These are phyloP conservation scores for Mycena citricolor DNA, from an alignment of 1,284 basidiomycete genomes.

Conservation along the genomic window DNA sequence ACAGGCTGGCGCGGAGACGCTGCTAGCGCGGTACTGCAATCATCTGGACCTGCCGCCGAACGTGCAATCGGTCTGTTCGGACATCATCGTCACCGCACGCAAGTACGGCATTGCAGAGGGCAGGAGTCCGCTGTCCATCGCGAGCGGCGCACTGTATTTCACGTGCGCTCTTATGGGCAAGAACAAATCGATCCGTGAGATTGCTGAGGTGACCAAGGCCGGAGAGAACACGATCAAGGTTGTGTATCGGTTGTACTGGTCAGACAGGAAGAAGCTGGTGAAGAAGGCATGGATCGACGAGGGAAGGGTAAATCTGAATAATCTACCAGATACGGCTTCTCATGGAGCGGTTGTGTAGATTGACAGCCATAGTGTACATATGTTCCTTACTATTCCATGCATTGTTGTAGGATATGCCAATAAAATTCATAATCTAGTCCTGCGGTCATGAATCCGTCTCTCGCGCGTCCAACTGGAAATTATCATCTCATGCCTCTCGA, in stretches of 20 bases:
- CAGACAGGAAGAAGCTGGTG: slow-evolving; percentile 70
- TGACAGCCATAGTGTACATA: no score
- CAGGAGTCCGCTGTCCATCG: slow-evolving; percentile 93
- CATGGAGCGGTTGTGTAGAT: no score
- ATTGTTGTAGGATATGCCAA: no score
- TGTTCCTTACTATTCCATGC: no score
- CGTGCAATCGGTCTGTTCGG: slow-evolving; percentile 80
- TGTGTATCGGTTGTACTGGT: slow-evolving; percentile 74
- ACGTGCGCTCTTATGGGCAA: slow-evolving; percentile 82
- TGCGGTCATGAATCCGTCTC: no score
- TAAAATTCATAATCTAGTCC: no score
- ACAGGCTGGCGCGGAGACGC: slow-evolving; percentile 74
- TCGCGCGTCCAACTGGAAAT: no score
- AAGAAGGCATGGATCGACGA: slow-evolving; percentile 81
- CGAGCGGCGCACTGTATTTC: slow-evolving; percentile 94
- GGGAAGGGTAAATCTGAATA: slow-evolving; percentile 64
- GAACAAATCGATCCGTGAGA: slow-evolving; percentile 77
- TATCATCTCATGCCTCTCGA: no score
- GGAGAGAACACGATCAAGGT: slow-evolving; percentile 95
- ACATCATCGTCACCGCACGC: slow-evolving; percentile 82
- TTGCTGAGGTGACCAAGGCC: slow-evolving; percentile 94
- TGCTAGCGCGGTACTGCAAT: slow-evolving; percentile 94
- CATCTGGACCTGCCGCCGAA: slow-evolving; percentile 86
- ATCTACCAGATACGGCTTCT: no score
- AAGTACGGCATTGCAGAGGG: slow-evolving; percentile 89